These are phyloP conservation scores for Monosporozyma aerobia DNA, from an alignment of 805 yeast species.

Conservation along the genomic window DNA sequence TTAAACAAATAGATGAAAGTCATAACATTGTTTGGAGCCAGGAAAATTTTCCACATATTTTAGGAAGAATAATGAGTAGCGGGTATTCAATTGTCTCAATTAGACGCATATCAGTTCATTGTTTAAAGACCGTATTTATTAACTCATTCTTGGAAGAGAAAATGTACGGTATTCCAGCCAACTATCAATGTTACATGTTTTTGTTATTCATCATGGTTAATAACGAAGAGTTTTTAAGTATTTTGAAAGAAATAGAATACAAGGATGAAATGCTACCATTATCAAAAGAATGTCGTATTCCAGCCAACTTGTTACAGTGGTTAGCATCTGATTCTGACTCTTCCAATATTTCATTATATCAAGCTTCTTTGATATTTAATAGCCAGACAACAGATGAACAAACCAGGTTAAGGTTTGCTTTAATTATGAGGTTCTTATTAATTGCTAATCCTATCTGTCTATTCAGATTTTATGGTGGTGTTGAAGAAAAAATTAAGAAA, in stretches of 20 bases:
- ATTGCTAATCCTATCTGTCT: constrained; percentile 26
- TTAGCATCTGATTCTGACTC: constrained; percentile 23
- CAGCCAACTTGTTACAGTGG: constrained; percentile 30
- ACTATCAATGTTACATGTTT: constrained; percentile 25
- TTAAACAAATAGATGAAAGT: constrained; percentile 36
- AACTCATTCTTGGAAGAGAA: constrained; percentile 34
- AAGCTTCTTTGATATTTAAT: constrained; percentile 29
- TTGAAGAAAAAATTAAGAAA: constrained; percentile 27
- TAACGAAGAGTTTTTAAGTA: constrained; percentile 30
- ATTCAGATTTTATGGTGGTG: constrained; percentile 26
- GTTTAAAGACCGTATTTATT: constrained; percentile 37
- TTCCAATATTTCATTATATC: constrained; percentile 29
- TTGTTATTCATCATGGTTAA: constrained; percentile 31
- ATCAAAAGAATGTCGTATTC: constrained; percentile 31
- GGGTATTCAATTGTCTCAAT: constrained; percentile 55
- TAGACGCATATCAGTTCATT: constrained; percentile 38
- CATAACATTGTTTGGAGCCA: constrained; percentile 33
- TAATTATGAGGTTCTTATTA: constrained; percentile 26
- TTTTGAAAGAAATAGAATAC: constrained; percentile 30
- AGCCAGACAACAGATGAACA: constrained; percentile 30
- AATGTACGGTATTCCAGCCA: constrained; percentile 9
- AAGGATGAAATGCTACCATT: constrained; percentile 28
- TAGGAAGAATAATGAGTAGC: constrained; percentile 40
- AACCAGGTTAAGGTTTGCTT: constrained; percentile 28
- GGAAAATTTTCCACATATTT: constrained; percentile 43